Evolutionary conservation across 1,284 basidiomycete species (phyloP).

Genomic region (Pascua guehoae): DNA sequence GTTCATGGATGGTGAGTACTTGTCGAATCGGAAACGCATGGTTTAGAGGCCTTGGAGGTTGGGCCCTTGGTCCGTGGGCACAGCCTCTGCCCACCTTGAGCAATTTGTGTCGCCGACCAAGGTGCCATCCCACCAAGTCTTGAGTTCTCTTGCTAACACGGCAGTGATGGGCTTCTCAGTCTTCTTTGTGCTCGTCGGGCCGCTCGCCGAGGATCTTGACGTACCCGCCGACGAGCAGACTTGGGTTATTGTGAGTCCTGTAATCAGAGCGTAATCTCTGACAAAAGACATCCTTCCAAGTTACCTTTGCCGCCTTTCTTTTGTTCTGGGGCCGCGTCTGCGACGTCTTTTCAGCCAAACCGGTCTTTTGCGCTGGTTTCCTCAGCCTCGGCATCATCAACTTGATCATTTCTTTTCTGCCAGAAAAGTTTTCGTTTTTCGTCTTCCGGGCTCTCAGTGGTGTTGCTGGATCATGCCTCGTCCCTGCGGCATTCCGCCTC

Average conservation of each 20-base stretch:
- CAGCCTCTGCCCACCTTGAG: too few species aligned
- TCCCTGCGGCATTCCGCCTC: conserved; percentile 35
- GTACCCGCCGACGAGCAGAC: conserved; percentile 24
- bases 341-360: conserved; percentile 33
- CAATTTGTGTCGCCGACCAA: too few species aligned
- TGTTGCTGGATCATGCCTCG: conserved; percentile 29
- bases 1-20: conserved; percentile 17
- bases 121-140: too few species aligned
- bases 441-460: conserved; percentile 36
- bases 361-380: conserved; percentile 29
- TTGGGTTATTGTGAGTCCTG: conserved; percentile 26
- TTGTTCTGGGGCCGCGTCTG: conserved; percentile 35
- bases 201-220: conserved; percentile 23
- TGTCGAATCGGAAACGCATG: too few species aligned
- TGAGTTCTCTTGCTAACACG: too few species aligned
- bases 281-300: conserved; percentile 23
- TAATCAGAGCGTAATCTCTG: too few species aligned
- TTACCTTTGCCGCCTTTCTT: conserved; percentile 33
- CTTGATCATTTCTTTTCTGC: conserved; percentile 36
- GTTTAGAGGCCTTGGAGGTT: too few species aligned
- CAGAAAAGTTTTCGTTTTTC: conserved; percentile 37
- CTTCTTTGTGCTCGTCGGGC: conserved; percentile 23
- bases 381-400: conserved; percentile 29
- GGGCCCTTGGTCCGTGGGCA: too few species aligned
- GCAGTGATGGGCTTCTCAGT: conserved; percentile 9